Evolutionary conservation across 2,329 filamentous ascomycete species (phyloP).

Genomic region (Penicillium brasilianum): DNA sequence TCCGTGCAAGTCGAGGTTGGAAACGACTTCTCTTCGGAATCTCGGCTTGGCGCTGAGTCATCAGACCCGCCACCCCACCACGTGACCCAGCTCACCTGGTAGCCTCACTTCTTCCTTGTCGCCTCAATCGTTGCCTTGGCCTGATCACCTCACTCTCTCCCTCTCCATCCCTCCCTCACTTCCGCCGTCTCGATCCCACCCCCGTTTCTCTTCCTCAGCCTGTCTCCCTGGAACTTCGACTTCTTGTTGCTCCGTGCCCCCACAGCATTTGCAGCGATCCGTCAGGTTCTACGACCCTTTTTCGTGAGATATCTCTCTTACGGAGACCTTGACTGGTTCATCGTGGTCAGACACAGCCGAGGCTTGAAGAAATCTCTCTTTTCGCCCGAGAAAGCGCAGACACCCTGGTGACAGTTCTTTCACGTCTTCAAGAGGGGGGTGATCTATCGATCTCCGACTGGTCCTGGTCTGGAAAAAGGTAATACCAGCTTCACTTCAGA

Average conservation of each 20-base stretch:
- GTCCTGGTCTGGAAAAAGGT: conserved; percentile 39
- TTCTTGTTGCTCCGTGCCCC: conserved; percentile 29
- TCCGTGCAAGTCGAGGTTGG: conserved; percentile 34
- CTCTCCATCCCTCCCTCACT: conserved; percentile 21
- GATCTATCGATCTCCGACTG: conserved; percentile 21
- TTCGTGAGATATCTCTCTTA: conserved; percentile 41
- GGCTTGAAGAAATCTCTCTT: conserved; percentile 34
- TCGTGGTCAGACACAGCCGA: conserved; percentile 44
- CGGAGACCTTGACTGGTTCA: conserved; percentile 50
- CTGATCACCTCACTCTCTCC: conserved; percentile 22
- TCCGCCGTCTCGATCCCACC: conserved; percentile 26
- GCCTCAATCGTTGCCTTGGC: conserved; percentile 17
- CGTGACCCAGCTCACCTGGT: conserved; percentile 20
- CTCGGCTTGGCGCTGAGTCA: conserved; percentile 33
- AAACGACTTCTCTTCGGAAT: conserved; percentile 37
- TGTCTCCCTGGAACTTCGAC: conserved; percentile 36
- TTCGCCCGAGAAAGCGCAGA: conserved; percentile 25
- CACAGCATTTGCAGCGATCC: conserved; percentile 30
- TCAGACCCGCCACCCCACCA: conserved; percentile 6
- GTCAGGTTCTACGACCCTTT: conserved; percentile 40
- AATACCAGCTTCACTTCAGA: conserved; percentile 28
- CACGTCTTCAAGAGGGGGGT: conserved; percentile 27
- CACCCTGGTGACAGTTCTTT: conserved; percentile 26
- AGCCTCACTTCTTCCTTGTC: conserved; percentile 17
- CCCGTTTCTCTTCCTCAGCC: conserved; percentile 29